Evolutionary conservation across 2,329 filamentous ascomycete genomes (phyloP).

Genomic region (Colletotrichum endophyticum): DNA sequence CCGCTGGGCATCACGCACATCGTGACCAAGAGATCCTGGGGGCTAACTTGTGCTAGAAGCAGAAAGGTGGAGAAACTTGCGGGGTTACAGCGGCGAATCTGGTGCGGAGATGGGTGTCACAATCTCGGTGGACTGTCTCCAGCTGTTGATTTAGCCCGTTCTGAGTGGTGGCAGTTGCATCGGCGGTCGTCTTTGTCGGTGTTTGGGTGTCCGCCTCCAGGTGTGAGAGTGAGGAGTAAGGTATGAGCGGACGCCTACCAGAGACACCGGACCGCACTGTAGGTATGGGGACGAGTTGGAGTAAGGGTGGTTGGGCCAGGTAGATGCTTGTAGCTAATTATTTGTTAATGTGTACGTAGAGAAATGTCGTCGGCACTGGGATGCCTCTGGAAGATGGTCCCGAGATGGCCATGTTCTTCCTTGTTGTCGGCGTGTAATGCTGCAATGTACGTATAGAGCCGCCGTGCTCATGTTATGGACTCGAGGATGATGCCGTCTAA

Average conservation of each 20-base stretch:
- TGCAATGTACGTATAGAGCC: not conserved
- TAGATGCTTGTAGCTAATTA: slow-evolving; percentile 11
- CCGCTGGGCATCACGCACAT: slow-evolving; percentile 14
- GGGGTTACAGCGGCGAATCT: slow-evolving; percentile 20
- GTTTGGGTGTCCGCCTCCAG: not conserved
- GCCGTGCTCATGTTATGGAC: not conserved
- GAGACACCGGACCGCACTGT: not conserved
- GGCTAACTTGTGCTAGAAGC: slow-evolving; percentile 15
- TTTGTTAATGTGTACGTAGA: not conserved
- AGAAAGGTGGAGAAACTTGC: slow-evolving; percentile 22
- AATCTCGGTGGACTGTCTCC: slow-evolving; percentile 3
- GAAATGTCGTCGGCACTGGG: not conserved
- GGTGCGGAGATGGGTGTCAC: slow-evolving; percentile 19
- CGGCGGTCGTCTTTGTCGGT: not conserved
- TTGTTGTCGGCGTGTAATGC: not conserved
- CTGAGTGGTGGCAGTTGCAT: not conserved
- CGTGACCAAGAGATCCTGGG: slow-evolving; percentile 15
- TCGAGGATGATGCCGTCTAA: not conserved
- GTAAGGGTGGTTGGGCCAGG: not conserved
- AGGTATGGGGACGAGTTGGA: slow-evolving; percentile 4
- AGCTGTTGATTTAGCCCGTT: not conserved
- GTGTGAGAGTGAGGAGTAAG: not conserved
- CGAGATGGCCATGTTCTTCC: not conserved
- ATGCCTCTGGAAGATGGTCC: not conserved
- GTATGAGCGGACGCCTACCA: not conserved